Evolutionary conservation across 345 rosid species (phyloP).

Genomic region (Salix arbutifolia): DNA sequence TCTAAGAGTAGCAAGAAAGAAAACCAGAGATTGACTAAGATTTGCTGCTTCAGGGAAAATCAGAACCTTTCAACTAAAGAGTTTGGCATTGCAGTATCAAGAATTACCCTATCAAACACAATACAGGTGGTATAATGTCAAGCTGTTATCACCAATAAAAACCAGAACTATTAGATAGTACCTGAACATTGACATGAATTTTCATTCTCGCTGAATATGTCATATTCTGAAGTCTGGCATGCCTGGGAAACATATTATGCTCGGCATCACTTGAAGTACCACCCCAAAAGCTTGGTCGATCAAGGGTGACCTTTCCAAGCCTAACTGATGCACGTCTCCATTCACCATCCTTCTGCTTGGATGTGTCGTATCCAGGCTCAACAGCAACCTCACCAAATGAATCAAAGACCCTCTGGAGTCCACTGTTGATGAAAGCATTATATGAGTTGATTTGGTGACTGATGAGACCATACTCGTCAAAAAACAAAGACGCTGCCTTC

Average conservation of each 20-base stretch:
- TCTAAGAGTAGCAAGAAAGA: too few species aligned
- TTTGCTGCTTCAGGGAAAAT: too few species aligned
- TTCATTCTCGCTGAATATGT: constrained; percentile 73
- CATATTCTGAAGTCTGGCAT: constrained; percentile 90
- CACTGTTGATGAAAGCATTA: constrained; percentile 59
- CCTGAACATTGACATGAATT: constrained; percentile 65
- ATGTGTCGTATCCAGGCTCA: constrained; percentile 66
- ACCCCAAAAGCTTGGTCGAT: constrained; percentile 50
- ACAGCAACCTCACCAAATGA: constrained; percentile 58
- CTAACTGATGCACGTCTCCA: constrained; percentile 59
- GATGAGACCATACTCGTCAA: constrained; percentile 61
- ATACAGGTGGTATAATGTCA: not conserved
- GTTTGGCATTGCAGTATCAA: not conserved
- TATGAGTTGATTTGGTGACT: constrained; percentile 85
- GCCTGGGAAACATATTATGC: constrained; percentile 56
- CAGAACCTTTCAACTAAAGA: not conserved
- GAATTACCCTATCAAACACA: not conserved
- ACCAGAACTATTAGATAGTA: constrained; percentile 5
- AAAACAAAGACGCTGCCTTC: constrained; percentile 57
- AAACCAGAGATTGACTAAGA: too few species aligned
- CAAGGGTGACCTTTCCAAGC: constrained; percentile 58
- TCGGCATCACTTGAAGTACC: constrained; percentile 32
- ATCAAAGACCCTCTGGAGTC: constrained; percentile 58
- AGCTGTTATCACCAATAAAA: not conserved
- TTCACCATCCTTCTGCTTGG: constrained; percentile 59